These are phyloP conservation scores for Rosellinia necatrix DNA, from an alignment of 2,329 filamentous ascomycete genomes.

Conservation along the genomic window DNA sequence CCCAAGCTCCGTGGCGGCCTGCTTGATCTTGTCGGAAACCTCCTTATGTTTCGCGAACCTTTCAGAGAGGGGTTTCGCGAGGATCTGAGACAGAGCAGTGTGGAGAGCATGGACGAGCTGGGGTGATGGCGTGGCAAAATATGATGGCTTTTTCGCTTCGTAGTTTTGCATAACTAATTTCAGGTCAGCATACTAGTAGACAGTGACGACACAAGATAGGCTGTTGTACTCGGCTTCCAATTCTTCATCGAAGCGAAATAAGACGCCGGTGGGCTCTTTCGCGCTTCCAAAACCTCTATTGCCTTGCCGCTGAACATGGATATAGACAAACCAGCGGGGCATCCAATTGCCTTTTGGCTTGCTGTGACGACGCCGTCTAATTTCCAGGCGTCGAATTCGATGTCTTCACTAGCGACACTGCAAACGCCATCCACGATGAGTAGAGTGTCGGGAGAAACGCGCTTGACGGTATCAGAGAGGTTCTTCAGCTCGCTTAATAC, in stretches of 20 bases:
- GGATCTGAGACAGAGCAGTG: constrained; percentile 84
- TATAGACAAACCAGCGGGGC: constrained; percentile 91
- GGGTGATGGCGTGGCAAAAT: constrained; percentile 95
- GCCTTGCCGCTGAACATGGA: constrained; percentile 91
- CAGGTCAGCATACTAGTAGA: constrained; percentile 24
- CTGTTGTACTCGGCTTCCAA: constrained; percentile 81
- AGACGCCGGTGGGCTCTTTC: constrained; percentile 80
- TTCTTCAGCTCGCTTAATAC: constrained; percentile 90
- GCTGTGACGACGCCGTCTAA: constrained; percentile 93
- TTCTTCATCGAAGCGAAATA: constrained; percentile 98
- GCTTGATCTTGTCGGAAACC: constrained; percentile 84
- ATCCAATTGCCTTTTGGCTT: constrained; percentile 95
- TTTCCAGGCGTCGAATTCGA: constrained; percentile 93
- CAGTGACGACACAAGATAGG: neutral
- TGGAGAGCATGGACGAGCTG: constrained; percentile 93
- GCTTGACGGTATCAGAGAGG: constrained; percentile 80
- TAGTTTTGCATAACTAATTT: constrained; percentile 95
- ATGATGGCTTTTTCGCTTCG: constrained; percentile 94
- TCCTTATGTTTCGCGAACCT: constrained; percentile 82
- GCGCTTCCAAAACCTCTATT: constrained; percentile 76
- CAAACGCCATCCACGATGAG: constrained; percentile 95
- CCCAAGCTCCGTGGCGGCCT: constrained; percentile 77
- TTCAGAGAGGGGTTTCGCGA: constrained; percentile 77
- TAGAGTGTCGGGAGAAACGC: constrained; percentile 87
- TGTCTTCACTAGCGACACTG: constrained; percentile 94